Evolutionary conservation across 2,329 filamentous ascomycete species (phyloP).

Genomic region (Aphanocladium album): DNA sequence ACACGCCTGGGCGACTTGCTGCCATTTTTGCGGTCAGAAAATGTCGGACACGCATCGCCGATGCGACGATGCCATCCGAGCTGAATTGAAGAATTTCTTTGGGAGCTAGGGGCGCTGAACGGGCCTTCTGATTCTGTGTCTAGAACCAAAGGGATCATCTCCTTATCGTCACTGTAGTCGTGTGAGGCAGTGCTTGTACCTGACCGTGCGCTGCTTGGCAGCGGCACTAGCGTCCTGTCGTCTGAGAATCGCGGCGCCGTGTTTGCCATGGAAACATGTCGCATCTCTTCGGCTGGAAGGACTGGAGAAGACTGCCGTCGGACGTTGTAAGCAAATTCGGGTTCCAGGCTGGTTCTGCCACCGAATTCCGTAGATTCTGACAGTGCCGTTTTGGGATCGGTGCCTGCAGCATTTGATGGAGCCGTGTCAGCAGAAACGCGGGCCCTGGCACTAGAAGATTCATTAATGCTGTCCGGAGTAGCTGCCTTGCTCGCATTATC

Average conservation of each 20-base stretch:
- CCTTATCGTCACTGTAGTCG: slow-evolving; percentile 13
- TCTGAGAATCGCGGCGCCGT: not conserved
- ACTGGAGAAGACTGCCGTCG: slow-evolving; percentile 48
- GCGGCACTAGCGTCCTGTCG: not conserved
- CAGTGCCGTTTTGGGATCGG: not conserved
- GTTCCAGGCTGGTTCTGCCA: not conserved
- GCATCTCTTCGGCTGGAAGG: slow-evolving; percentile 34
- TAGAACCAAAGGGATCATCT: slow-evolving; percentile 41
- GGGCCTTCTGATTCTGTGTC: slow-evolving; percentile 26
- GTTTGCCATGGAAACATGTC: slow-evolving; percentile 8
- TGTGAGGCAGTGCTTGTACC: not conserved
- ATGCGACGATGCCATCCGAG: slow-evolving; percentile 50
- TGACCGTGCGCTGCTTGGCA: slow-evolving; percentile 3
- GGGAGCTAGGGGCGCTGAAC: not conserved
- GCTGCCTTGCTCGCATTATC: not conserved
- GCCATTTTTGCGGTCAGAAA: slow-evolving; percentile 48
- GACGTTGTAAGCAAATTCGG: slow-evolving; percentile 11
- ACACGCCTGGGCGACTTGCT: slow-evolving; percentile 42
- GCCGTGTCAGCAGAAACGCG: slow-evolving; percentile 2
- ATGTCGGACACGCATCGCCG: slow-evolving; percentile 54
- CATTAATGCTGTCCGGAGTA: not conserved
- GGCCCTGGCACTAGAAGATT: not conserved
- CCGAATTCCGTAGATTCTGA: slow-evolving; percentile 4
- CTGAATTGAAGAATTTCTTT: slow-evolving; percentile 10
- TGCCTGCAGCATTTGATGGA: not conserved